Base-by-base conservation (phyloP, 148 eudicot genomes). In the Chenopodium berlandieri region DNA sequence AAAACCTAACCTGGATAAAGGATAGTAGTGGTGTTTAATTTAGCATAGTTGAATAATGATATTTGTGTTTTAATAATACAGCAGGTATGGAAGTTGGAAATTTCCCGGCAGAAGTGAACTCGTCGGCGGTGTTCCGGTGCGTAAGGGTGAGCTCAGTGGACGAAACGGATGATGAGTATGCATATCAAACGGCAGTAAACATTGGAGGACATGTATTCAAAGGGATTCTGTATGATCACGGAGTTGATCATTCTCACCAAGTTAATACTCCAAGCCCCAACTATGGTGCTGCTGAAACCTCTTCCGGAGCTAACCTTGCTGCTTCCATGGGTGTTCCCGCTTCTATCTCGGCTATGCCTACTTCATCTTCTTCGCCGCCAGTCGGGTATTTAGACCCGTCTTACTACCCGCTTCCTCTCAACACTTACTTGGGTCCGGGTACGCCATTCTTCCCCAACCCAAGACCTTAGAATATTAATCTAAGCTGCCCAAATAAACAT, bases 381-480 rank as follows among this genome's bases (percentile, higher is more conserved):
- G 56, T 50, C 27, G 85, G 90, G 34, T 91, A 79, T 81, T 79
- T 89, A 3, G 96, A 90, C 70, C 90, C 88, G 27, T 83, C 90
- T 68, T 76, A 86, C 79, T 91, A 89, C 75, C 87, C 93, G 20
- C 78, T 89, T 67, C 87, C 92, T 0, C 82, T 92, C 34, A 88
- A 79, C 86, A 79, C 90, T 50, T 91, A 86, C 87, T 81, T 90
- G 81, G 46, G 64, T 73, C 82, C 98, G 69, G 96, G 94, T 91
- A 92, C 94, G 90, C 98, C 85, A 81, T 92, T 94, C 88, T 92
- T 92, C 91, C 91, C 92, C 60, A 85, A 88, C 70, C 90, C 91
- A 85, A 88, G 94, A 85, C 89, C 97, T 73, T 93, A 85, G 52
- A 44, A 22, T n/a, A 32, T 1, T 3, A 13, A 2, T 31, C 40